Evolutionary conservation across 176 grass and related monocot genomes (phyloP).

Genomic region (Tuctoria greenei): DNA sequence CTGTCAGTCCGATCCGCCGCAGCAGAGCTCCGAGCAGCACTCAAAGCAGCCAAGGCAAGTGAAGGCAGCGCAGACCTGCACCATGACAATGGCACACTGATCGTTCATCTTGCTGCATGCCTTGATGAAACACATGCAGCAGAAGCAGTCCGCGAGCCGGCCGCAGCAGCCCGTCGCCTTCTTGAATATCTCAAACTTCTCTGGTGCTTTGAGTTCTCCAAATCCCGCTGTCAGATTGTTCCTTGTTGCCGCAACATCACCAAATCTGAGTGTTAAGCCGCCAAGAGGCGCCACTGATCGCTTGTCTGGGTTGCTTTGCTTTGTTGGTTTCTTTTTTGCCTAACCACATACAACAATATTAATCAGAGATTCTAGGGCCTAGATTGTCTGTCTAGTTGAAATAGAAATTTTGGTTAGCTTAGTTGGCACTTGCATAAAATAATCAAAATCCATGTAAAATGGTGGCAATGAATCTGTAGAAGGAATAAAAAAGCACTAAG

Average conservation of each 20-base stretch:
- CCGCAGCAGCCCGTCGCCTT: slow-evolving; percentile 69
- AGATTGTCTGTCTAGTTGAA: neutral
- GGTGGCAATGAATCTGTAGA: neutral
- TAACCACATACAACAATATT: slow-evolving; percentile 13
- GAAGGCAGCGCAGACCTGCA: slow-evolving; percentile 57
- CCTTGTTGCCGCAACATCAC: slow-evolving; percentile 59
- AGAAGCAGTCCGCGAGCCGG: slow-evolving; percentile 50
- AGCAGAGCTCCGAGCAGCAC: slow-evolving; percentile 74
- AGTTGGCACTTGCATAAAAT: neutral
- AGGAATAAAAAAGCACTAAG: neutral
- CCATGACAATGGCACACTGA: slow-evolving; percentile 52
- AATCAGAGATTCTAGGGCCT: neutral
- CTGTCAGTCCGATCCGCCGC: slow-evolving; percentile 36
- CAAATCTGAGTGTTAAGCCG: slow-evolving; percentile 62
- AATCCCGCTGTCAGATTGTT: slow-evolving; percentile 61
- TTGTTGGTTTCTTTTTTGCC: slow-evolving; percentile 45
- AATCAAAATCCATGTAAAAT: neutral
- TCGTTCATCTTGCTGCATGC: slow-evolving; percentile 82
- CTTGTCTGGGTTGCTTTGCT: slow-evolving; percentile 28
- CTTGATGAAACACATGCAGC: slow-evolving; percentile 78
- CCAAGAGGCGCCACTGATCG: slow-evolving; percentile 37
- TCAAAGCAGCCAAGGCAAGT: slow-evolving; percentile 78
- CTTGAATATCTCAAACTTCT: slow-evolving; percentile 52
- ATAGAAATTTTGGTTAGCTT: neutral
- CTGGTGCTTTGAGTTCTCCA: slow-evolving; percentile 47